phyloP scores from a whole-genome alignment of 2,329 filamentous ascomycete genomes.

The Westerdykella aurantiaca region DNA sequence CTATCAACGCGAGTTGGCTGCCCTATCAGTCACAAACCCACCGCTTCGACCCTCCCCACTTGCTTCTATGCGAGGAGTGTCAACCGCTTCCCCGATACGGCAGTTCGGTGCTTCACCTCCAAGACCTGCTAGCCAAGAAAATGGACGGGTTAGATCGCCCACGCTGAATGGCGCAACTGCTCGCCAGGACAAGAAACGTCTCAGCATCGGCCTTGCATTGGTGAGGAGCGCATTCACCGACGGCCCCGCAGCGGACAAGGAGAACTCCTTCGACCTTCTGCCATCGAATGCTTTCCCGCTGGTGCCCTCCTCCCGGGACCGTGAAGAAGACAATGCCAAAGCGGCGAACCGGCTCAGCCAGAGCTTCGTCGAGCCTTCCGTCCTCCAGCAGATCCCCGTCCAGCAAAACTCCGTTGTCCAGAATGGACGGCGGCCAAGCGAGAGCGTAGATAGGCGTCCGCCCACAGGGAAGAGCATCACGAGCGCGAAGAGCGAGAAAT shows the following conservation, averaged over 20 bases:
- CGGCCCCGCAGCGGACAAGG: conserved; percentile 16
- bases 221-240: conserved; percentile 31
- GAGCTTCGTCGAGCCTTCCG: conserved; percentile 23
- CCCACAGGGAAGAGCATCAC: conserved; percentile 35
- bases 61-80: background rate
- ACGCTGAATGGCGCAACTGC: conserved; percentile 17
- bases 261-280: too few relatives aligned
- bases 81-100: background rate
- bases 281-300: too few relatives aligned
- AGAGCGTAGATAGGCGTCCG: conserved; percentile 12
- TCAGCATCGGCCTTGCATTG: conserved; percentile 30
- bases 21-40: conserved; percentile 34
- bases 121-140: conserved; percentile 15
- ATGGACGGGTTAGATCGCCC: conserved; percentile 22
- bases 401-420: background rate
- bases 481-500: conserved; percentile 39
- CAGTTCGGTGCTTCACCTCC: conserved; percentile 17
- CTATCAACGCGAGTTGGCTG: conserved; percentile 40
- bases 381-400: conserved; percentile 19
- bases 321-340: conserved; percentile 27
- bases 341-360: conserved; percentile 21
- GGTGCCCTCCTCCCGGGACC: conserved; percentile 20
- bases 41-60: background rate
- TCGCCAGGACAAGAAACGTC: conserved; percentile 37
- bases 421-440: conserved; percentile 3